These are phyloP conservation scores for Sporothrix brasiliensis DNA, from an alignment of 2,329 filamentous ascomycete species.

Conservation along the genomic window DNA sequence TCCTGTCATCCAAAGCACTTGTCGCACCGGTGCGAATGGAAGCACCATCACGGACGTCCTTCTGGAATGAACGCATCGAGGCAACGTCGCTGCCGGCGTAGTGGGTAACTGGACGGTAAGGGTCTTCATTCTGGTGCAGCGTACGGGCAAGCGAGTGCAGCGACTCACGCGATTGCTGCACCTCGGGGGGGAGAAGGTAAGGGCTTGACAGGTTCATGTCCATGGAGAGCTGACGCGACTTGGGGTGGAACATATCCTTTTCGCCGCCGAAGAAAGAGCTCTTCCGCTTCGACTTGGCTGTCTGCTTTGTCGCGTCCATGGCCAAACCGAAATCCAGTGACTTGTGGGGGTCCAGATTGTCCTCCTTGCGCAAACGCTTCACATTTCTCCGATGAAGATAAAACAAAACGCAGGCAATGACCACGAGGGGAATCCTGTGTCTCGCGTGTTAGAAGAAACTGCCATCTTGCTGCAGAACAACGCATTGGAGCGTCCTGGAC, in stretches of 20 bases:
- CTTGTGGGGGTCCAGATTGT: conserved; percentile 82
- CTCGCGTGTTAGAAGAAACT: conserved; percentile 8
- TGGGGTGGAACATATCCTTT: conserved; percentile 52
- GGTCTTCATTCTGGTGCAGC: conserved; percentile 75
- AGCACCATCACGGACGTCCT: conserved; percentile 47
- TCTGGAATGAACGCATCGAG: conserved; percentile 58
- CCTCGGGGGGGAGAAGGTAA: conserved; percentile 85
- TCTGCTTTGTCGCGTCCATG: conserved; percentile 45
- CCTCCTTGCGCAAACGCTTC: conserved; percentile 72
- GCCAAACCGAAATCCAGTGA: conserved; percentile 90
- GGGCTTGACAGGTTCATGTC: conserved; percentile 77
- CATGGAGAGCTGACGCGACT: conserved; percentile 65
- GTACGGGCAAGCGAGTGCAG: conserved; percentile 81
- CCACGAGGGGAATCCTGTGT: conserved; percentile 72
- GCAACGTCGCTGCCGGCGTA: conserved; percentile 61
- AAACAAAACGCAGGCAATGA: conserved; percentile 67
- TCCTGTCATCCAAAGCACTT: conserved; percentile 37
- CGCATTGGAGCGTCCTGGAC: background rate
- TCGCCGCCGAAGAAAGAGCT: conserved; percentile 57
- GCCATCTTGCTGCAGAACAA: conserved; percentile 30
- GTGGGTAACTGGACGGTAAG: conserved; percentile 68
- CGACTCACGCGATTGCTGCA: conserved; percentile 81
- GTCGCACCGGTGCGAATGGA: conserved; percentile 52
- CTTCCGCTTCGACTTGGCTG: conserved; percentile 51
- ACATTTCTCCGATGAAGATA: conserved; percentile 79